These are phyloP conservation scores for Dothidotthia symphoricarpi DNA, from an alignment of 2,329 filamentous ascomycete species.

Conservation along the genomic window DNA sequence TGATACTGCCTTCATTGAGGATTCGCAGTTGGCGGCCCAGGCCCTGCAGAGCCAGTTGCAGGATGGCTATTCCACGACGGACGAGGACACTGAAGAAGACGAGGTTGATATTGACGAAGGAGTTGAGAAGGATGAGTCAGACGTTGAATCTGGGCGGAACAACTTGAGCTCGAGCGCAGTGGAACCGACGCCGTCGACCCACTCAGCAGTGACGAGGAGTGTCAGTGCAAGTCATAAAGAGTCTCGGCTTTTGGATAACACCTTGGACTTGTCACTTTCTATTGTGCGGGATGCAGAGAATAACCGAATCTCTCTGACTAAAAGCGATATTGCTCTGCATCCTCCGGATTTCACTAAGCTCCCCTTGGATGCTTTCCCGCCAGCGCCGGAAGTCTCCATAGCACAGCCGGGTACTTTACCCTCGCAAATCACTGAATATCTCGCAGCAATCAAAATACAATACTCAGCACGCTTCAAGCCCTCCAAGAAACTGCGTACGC, in stretches of 20 bases:
- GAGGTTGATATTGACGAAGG: constrained; percentile 1
- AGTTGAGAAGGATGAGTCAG: background rate
- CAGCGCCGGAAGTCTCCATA: constrained; percentile 23
- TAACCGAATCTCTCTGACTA: background rate
- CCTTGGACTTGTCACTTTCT: too few species aligned
- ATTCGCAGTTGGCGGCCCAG: constrained; percentile 45
- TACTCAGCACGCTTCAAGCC: constrained; percentile 37
- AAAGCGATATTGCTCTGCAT: background rate
- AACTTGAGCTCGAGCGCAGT: background rate
- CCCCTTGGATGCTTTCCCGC: constrained; percentile 25
- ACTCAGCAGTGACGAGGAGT: too few species aligned
- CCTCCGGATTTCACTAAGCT: constrained; percentile 23
- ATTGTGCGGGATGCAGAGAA: background rate
- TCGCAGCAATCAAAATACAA: constrained; percentile 28
- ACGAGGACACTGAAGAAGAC: constrained; percentile 13
- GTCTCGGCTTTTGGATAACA: too few species aligned
- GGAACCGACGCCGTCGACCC: background rate
- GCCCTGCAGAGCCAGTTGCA: constrained; percentile 45
- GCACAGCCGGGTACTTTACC: constrained; percentile 19
- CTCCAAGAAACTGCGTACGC: constrained; percentile 44
- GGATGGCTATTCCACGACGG: constrained; percentile 22
- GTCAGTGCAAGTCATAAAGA: background rate
- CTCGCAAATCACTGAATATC: constrained; percentile 28
- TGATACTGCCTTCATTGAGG: constrained; percentile 39
- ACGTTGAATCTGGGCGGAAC: background rate